Evolutionary conservation across 257 asterid genomes (phyloP), one percentile per base, ranked within the genome.

Genomic region (Ocimum tenuiflorum): DNA sequence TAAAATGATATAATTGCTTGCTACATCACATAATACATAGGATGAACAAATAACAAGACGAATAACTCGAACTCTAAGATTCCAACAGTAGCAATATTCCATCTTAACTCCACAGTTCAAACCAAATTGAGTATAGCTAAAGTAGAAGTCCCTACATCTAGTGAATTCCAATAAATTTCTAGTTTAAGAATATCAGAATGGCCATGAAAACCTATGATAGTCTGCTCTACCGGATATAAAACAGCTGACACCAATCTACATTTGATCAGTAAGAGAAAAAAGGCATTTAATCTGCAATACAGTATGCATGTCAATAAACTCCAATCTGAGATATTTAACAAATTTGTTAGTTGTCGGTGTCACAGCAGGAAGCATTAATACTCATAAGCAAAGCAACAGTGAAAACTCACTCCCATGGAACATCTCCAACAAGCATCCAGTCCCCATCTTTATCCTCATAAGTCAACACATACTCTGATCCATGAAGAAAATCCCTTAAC

Each of bases 401-500:
- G 20, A 23, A 38, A 17, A 65, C 70, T 65, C 23, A 65, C 70
- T 52, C 70, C 71, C 76, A 72, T 3, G 71, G 76, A 14, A 72
- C 72, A 72, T 65, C 77, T 24, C 77, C 78, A 66, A 73, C 78
- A 24, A 73, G 78, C 78, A 73, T 73, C 78, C 78, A 73, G 45
- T 73, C 78, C 41, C 78, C 78, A 66, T 66, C 78, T 52, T 73
- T 73, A 52, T 73, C 78, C 45, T 73, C 78, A 11, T 59, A 73
- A 2, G 78, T 67, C 22, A 66, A 59, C 59, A 73, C 78, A 67
- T 73, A 73, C 22, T 88, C 96, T 0, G 91, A 80, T 46, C 94
- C 96, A 72, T 79, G 83, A 73, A 88, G 74, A 48, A 81, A 73
- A 74, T 85, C 90, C 73, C 72, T 76, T 72, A 82, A 69, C 81